Conservation (phyloP, 2,329 filamentous ascomycete genomes). For the Pleoardoris graminearum region DNA sequence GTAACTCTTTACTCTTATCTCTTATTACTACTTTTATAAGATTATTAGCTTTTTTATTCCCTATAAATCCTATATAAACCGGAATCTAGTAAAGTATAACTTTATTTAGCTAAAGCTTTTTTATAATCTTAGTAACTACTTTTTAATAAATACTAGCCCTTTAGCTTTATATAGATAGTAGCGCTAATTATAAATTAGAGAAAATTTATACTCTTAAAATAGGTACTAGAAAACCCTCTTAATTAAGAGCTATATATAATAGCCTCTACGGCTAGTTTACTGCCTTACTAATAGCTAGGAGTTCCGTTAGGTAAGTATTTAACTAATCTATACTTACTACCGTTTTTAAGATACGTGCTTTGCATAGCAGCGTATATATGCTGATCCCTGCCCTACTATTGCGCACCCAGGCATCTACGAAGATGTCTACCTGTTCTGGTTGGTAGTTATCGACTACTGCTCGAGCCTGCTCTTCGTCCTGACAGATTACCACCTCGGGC, state of each 20-base stretch:
- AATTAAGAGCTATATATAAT: background rate
- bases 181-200: conserved; percentile 7
- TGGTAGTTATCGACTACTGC: conserved; percentile 12
- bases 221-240: background rate
- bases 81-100: too few relatives aligned
- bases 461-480: conserved; percentile 14
- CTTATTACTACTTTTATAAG: too few relatives aligned
- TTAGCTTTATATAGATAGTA: conserved; percentile 10
- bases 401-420: conserved; percentile 15
- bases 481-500: conserved; percentile 16
- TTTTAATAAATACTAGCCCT: too few relatives aligned
- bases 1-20: too few relatives aligned
- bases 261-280: background rate
- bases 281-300: conserved; percentile 12
- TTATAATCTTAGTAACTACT: too few relatives aligned
- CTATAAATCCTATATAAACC: too few relatives aligned
- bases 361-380: background rate
- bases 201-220: conserved; percentile 1
- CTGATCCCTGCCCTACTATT: conserved; percentile 13
- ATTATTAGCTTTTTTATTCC: too few relatives aligned
- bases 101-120: too few relatives aligned
- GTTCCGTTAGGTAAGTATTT: conserved; percentile 12
- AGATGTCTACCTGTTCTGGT: conserved; percentile 16
- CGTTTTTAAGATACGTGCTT: conserved; percentile 11
- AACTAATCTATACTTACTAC: conserved; percentile 12